Percentiles rank a stretch among this genome's conserved stretches.
Conservation (phyloP, 2,329 filamentous ascomycete genomes). For the Blastomyces parvus region DNA sequence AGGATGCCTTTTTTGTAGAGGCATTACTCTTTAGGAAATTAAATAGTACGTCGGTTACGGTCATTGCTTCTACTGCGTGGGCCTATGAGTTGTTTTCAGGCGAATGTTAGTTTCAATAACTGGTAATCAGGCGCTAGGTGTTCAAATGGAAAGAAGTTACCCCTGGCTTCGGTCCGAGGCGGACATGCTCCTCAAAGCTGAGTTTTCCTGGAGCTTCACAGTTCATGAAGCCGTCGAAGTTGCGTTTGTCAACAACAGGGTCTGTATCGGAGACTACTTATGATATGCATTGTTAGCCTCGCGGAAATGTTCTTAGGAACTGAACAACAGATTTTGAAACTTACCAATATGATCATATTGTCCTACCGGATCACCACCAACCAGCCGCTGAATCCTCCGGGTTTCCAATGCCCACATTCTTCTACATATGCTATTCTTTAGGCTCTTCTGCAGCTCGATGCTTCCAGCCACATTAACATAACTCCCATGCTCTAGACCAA, state of each 20-base stretch:
- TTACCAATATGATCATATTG: slow-evolving; percentile 32
- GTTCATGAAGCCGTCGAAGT: slow-evolving; percentile 34
- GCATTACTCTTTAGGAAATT: slow-evolving; percentile 22
- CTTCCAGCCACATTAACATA: slow-evolving; percentile 38
- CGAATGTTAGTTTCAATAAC: slow-evolving; percentile 16
- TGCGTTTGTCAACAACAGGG: slow-evolving; percentile 27
- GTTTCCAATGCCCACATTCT: slow-evolving; percentile 37
- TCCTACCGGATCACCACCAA: slow-evolving; percentile 28
- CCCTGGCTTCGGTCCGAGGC: slow-evolving; percentile 30
- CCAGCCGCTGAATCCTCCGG: slow-evolving; percentile 32
- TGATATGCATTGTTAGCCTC: slow-evolving; percentile 4
- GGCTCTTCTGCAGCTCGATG: slow-evolving; percentile 31
- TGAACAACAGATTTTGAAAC: slow-evolving; percentile 12
- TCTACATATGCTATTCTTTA: slow-evolving; percentile 34
- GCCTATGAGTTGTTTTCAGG: slow-evolving; percentile 19
- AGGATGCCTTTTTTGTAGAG: slow-evolving; percentile 3
- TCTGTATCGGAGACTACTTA: slow-evolving; percentile 25
- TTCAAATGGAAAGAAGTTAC: slow-evolving; percentile 20
- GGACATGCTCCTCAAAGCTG: slow-evolving; percentile 31
- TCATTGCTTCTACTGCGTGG: slow-evolving; percentile 28
- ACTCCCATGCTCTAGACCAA: slow-evolving; percentile 34
- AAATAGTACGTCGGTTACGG: slow-evolving; percentile 30
- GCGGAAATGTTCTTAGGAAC: not conserved
- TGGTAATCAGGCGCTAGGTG: not conserved
- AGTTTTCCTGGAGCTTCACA: slow-evolving; percentile 29